A percentile compares a stretch with the other conserved stretches of the same genome.
phyloP scores from a whole-genome alignment of 2,329 filamentous ascomycete species.

The Torrubiella hemipterigena region DNA sequence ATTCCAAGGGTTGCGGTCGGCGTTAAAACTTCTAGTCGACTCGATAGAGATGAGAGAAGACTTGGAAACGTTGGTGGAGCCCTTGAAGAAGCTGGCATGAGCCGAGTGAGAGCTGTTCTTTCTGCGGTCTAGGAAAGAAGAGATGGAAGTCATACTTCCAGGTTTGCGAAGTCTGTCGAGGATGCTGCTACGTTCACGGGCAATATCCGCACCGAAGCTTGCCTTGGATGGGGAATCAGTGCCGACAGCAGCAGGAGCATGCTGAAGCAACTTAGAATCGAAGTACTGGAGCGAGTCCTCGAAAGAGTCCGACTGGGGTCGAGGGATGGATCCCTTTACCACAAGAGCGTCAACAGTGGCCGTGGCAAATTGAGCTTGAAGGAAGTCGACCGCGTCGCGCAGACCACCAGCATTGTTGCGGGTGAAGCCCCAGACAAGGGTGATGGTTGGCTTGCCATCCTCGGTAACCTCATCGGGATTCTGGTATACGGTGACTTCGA shows the following conservation, averaged over 20 bases:
- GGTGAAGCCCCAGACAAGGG: conserved; percentile 71
- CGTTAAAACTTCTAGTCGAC: conserved; percentile 78
- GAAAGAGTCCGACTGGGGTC: conserved; percentile 98
- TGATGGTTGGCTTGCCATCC: conserved; percentile 44
- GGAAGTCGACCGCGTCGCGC: conserved; percentile 89
- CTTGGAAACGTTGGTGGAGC: conserved; percentile 81
- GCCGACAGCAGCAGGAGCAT: conserved; percentile 67
- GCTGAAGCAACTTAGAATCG: conserved; percentile 90
- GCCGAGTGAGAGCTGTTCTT: conserved; percentile 87
- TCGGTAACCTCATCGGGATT: conserved; percentile 46
- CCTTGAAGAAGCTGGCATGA: conserved; percentile 80
- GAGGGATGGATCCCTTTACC: conserved; percentile 87
- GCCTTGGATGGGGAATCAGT: conserved; percentile 84
- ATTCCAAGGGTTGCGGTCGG: conserved; percentile 96
- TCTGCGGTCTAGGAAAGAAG: conserved; percentile 88
- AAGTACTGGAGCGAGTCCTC: conserved; percentile 96
- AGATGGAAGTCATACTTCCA: conserved; percentile 85
- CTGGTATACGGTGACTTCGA: conserved; percentile 67
- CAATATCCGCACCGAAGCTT: conserved; percentile 70
- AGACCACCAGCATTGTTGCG: conserved; percentile 94
- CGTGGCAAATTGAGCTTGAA: conserved; percentile 74
- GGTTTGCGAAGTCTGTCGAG: conserved; percentile 92
- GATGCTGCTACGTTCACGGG: conserved; percentile 68
- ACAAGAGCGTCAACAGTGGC: conserved; percentile 80
- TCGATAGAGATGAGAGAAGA: conserved; percentile 93